Base-by-base conservation (phyloP, 1,139 yeast genomes). In the Candida freyschussii region DNA sequence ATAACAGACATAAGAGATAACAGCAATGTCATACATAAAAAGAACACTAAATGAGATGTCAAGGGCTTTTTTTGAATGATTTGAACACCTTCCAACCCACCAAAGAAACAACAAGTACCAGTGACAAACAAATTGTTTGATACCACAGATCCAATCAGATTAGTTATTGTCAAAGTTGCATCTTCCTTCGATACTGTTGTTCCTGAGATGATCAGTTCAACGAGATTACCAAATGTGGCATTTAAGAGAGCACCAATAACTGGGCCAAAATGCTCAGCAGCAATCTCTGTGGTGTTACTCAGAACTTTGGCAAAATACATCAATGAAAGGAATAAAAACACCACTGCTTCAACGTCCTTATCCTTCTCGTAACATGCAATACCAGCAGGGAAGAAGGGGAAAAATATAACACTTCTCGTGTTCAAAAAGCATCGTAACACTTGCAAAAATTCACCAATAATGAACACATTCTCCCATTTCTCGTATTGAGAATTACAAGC, bases 141-240 rank as follows among this genome's bases (percentile, higher is more conserved):
- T 3, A 47, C 36, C 7, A 47, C 41, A 22, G 45, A 39, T 7
- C 51, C 51, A 21, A 47, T 37, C 29, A 47, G 34, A 7, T 46
- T 43, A 5, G 51, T 45, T 19, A 47, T 73, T 4, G 51, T 45
- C 25, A 47, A 27, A 0, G 47, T 44, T 5, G 50, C 50, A 33
- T 47, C 50, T 10, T 45, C 49, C 27, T 47, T 47, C 3, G 51
- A 47, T 7, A 47, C 48, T 10, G 51, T 45, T 1, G 51, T 44
- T 27, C 51, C 51, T 3, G 50, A 45, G 15, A 47, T 47, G 33
- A 47, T 45, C 27, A 47, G 17, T 26, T 47, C 51, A 13, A 47
- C 84, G 8, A 95, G 94, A 59, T 91, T 91, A 40, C 97, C 97
- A 56, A 91, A 84, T 10, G 96, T 87, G 5, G 97, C 96, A 60